Evolutionary conservation across 108 stramenopile species (phyloP), one percentile per base, ranked within the genome.

Genomic region (Cyclostephanos invisitatus): DNA sequence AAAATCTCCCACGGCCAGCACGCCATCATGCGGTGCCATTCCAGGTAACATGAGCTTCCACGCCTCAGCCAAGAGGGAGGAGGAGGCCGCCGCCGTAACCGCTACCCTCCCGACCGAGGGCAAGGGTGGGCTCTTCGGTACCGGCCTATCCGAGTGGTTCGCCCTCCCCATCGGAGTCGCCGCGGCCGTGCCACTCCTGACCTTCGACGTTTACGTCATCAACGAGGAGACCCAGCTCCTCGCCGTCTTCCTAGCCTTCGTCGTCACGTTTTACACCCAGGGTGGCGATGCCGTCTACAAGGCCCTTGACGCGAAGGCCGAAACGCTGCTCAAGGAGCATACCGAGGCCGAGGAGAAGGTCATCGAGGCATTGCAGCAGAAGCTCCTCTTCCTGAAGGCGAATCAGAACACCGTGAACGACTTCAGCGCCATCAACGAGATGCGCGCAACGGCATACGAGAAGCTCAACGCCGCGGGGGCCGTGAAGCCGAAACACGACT

Each of bases 191-290:
- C 94, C 94, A n/a, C 78, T 89, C 50, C 67, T 93, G 21, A 79
- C 89, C 59, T 87, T 87, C 73, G 85, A 95, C 72, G 89, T 86
- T 84, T 89, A 86, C 72, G 71, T 91, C 17, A 72, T 91, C 71
- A 91, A 92, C 60, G 94, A 91, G 63, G 94, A 95, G 82, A 91
- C 90, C 17, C 87, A 93, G 77, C 86, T 95, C 18, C 78, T 88
- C 20, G 91, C 91, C 28, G 89, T 87, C 48, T 93, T 95, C 70
- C 61, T 95, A 53, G 87, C 86, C 36, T 95, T 95, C 67, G 87
- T 87, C 54, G 87, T 89, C 15, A 75, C 90, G 40, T 73, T 91
- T 53, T 95, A 92, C 87, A 90, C 89, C 11, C 87, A 95, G 61
- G 92, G 85, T n/a, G 94, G 94, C 36, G 88, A 84, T 49, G 84